Evolutionary conservation across 1,284 basidiomycete genomes (phyloP), one percentile per base, ranked within the genome.

Genomic region (Rhodotorula mucilaginosa): DNA sequence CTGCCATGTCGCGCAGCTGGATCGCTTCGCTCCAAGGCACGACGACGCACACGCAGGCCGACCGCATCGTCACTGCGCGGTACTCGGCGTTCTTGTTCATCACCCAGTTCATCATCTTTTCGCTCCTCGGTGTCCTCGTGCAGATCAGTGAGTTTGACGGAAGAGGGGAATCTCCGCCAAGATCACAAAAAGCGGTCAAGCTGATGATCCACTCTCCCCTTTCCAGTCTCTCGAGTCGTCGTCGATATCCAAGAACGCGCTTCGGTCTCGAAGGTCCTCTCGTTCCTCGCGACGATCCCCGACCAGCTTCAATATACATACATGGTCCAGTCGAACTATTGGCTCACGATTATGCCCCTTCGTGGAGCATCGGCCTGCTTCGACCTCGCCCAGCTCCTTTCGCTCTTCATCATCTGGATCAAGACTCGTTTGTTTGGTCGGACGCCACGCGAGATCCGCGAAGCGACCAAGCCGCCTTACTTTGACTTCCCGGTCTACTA

Each of bases 261-360:
- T 6, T 59, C 61, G 48, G 23, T 64, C 5, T 34, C 29, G 26
- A 69, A 67, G 48, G 73, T 79, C 21, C 62, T 67, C 10, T 58
- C 65, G 2, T 74, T 74, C 61, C 63, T 79, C 47, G 61, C 65
- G n/a, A 72, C 69, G 19, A 70, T 79, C 16, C 78, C 78, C 5
- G 65, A 78, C 31, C 65, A 68, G 46, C 23, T 75, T 29, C 61
- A 59, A 31, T 63, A 31, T 59, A 67, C 67, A 8, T 66, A 65
- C 23, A 90, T 97, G 79, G 89, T 90, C 78, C 82, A 83, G 68
- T 91, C 92, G 0, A 72, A 66, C 58, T 72, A 94, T 81, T 97
- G 95, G 95, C 83, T 97, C 63, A 96, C 93, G 12, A 96, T 90
- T 83, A 92, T 96, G 84, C 93, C 94, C 86, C 85, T 98, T 49